Evolutionary conservation across 257 asterid genomes (phyloP).

Genomic region (Nicotiana attenuata): DNA sequence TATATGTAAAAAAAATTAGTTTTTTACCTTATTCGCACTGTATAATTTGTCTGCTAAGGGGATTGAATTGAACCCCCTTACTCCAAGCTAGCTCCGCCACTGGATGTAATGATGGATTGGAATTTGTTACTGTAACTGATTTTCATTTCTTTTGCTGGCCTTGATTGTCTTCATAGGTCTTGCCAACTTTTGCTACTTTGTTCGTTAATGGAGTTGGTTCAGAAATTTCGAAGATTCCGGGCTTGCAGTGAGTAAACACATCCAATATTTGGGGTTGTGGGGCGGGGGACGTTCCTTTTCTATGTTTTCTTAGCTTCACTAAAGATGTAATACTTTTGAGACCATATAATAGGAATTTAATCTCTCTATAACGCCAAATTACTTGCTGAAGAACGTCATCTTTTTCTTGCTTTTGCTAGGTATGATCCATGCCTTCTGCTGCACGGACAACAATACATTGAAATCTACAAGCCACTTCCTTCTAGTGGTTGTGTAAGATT

Average conservation of each 20-base stretch:
- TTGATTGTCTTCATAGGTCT: slow-evolving; percentile 36
- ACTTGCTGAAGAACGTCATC: slow-evolving; percentile 8
- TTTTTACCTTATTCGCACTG: too few relatives aligned
- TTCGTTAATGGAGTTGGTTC: slow-evolving; percentile 37
- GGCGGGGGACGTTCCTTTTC: not conserved
- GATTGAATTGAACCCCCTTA: too few relatives aligned
- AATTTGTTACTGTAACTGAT: not conserved
- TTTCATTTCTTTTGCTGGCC: not conserved
- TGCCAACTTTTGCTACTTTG: slow-evolving; percentile 78
- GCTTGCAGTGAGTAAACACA: slow-evolving; percentile 51
- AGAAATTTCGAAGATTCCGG: slow-evolving; percentile 40
- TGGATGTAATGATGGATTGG: too few relatives aligned
- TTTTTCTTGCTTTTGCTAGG: slow-evolving; percentile 29
- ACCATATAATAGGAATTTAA: not conserved
- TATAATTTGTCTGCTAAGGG: too few relatives aligned
- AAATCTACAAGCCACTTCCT: slow-evolving; percentile 86
- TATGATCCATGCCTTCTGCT: slow-evolving; percentile 70
- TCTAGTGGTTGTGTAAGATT: slow-evolving; percentile 64
- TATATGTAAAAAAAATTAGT: too few relatives aligned
- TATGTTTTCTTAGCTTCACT: not conserved
- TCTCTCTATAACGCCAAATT: not conserved
- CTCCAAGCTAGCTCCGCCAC: too few relatives aligned
- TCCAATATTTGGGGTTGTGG: not conserved
- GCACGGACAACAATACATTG: slow-evolving; percentile 83
- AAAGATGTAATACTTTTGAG: not conserved